Evolutionary conservation across 164 flowering plant genomes (phyloP), one percentile per base, ranked within the genome.

Genomic region (Macadamia integrifolia): DNA sequence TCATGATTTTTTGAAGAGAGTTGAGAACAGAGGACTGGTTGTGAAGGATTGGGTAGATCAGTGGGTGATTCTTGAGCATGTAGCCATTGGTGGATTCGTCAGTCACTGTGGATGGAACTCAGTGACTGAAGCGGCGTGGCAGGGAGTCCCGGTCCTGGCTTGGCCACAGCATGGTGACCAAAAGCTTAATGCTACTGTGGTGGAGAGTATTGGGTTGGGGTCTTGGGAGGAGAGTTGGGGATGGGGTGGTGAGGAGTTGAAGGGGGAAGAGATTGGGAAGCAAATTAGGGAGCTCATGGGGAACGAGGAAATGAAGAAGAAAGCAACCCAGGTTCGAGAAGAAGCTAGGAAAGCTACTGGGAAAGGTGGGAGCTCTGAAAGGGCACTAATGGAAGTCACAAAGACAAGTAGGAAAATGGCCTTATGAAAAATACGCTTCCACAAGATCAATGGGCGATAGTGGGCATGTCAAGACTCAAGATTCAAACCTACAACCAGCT

Each of bases 81-180:
- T 43, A 0, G 60, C 77, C 3, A 71, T 76, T 3, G 80, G 80
- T 15, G 83, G 83, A 50, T 80, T 80, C 55, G 72, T 80, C 55
- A 80, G 70, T 60, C 83, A 80, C 28, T 75, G 78, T 35, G 80
- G 83, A 12, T 80, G 83, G 83, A 77, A 80, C 62, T 80, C 80
- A 0, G 79, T 77, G 52, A 75, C 65, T 28, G 83, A 80, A 42
- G 79, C 79, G 0, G 80, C 73, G 9, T 61, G 30, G 75, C 32
- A 65, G 3, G 82, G 80, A 15, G 76, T 80, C 53, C 78, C 71
- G 1, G n/a, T 80, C 49, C 40, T 80, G 61, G 78, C 77, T 1
- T 80, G 82, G 83, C 80, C 77, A 0, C 75, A 46, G 30, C 8
- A 1, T 9, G 81, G 79, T 28, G 83, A 80, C 23, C 83, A 78